phyloP scores from a whole-genome alignment of 306 rosid genomes.

The Malus orientalis region DNA sequence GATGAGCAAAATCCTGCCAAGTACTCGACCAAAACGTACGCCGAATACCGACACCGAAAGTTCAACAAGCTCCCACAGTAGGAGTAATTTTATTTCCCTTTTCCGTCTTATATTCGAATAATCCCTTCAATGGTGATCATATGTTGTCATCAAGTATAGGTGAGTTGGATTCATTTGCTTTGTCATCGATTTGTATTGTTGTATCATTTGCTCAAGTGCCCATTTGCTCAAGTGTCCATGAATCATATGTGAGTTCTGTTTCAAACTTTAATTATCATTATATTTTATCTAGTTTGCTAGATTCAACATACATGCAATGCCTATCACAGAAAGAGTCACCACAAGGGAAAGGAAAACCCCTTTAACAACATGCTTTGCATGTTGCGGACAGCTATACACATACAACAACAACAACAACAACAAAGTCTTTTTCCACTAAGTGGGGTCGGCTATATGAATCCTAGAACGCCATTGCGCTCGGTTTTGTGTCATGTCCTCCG shows the following conservation, averaged over 20 bases:
- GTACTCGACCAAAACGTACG: constrained; percentile 53
- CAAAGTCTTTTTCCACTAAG: no score
- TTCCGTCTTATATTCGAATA: no score
- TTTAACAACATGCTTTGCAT: no score
- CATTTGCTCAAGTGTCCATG: neutral
- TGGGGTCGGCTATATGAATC: no score
- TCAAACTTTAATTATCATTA: neutral
- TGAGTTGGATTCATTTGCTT: neutral
- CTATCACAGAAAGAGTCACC: no score
- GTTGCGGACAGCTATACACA: no score
- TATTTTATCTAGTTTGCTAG: neutral
- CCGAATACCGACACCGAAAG: constrained; percentile 52
- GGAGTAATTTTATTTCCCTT: neutral
- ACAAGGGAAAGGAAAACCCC: no score
- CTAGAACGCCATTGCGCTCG: no score
- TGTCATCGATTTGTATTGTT: neutral
- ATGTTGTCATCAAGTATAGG: neutral
- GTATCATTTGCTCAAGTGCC: neutral
- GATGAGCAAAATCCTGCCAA: constrained; percentile 37
- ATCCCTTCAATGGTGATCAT: neutral
- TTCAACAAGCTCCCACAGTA: constrained; percentile 56
- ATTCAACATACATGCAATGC: neutral
- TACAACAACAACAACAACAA: no score
- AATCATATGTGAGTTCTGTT: neutral
- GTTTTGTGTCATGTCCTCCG: no score